phyloP scores from a whole-genome alignment of 169 alveolate genomes.

The Pseudocohnilembus persalinus region DNA sequence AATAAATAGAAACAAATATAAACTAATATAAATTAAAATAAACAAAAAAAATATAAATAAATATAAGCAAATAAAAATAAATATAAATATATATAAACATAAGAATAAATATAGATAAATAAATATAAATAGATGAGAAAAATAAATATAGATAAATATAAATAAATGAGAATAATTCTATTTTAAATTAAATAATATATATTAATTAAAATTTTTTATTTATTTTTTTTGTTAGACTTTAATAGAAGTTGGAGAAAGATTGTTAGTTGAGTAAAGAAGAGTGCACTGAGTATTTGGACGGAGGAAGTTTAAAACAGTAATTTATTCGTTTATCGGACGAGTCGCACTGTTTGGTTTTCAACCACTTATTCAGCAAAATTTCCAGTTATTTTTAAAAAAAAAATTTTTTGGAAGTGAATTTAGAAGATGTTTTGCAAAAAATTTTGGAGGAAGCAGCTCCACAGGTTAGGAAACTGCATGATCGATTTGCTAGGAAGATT shows the following conservation, averaged over 20 bases:
- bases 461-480: background rate
- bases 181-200: too few relatives aligned
- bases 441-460: background rate
- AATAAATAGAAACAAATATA: too few relatives aligned
- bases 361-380: background rate
- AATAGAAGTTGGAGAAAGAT: background rate
- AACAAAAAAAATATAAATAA: background rate
- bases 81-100: too few relatives aligned
- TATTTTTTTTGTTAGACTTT: background rate
- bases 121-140: background rate
- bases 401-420: background rate
- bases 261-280: conserved; percentile 5
- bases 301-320: background rate
- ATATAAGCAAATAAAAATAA: background rate
- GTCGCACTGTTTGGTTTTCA: background rate
- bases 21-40: too few relatives aligned
- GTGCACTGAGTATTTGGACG: background rate
- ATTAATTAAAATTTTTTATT: background rate
- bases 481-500: conserved; percentile 9
- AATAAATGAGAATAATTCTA: too few relatives aligned
- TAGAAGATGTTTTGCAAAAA: background rate
- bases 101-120: too few relatives aligned
- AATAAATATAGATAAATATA: too few relatives aligned
- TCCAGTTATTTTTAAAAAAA: conserved; percentile 1
- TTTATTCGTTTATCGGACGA: conserved; percentile 8